Evolutionary conservation across 1,139 yeast genomes (phyloP).

Genomic region (Kluyveromyces sp.): DNA sequence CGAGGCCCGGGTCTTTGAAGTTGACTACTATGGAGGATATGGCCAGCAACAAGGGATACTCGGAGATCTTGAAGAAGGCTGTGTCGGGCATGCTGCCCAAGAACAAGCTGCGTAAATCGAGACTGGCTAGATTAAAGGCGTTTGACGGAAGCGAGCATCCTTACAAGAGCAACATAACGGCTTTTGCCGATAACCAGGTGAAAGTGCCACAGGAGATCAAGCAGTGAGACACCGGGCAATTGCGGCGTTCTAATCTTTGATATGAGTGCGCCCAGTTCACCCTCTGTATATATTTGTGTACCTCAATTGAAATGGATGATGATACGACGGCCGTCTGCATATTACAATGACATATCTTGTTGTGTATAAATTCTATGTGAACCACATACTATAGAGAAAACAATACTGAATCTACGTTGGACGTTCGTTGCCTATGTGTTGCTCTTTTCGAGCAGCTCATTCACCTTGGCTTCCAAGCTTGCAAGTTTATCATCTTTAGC

Average conservation of each 20-base stretch:
- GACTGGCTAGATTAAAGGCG: constrained; percentile 78
- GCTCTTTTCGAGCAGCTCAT: constrained; percentile 29
- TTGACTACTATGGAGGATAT: constrained; percentile 76
- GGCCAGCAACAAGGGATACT: constrained; percentile 73
- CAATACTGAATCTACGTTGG: not conserved
- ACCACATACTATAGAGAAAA: not conserved
- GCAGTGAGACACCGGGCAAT: not conserved
- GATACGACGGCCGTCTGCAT: too few species aligned
- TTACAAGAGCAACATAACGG: constrained; percentile 71
- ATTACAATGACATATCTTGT: not conserved
- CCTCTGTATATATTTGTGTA: not conserved
- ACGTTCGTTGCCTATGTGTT: not conserved
- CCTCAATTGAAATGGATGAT: too few species aligned
- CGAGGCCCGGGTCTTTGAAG: constrained; percentile 84
- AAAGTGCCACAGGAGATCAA: constrained; percentile 30
- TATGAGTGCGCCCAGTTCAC: too few species aligned
- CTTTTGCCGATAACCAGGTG: constrained; percentile 77
- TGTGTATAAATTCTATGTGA: not conserved
- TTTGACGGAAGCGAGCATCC: constrained; percentile 89
- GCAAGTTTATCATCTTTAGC: constrained; percentile 58
- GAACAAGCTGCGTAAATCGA: constrained; percentile 68
- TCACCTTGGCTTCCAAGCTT: constrained; percentile 39
- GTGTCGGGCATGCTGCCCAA: constrained; percentile 96
- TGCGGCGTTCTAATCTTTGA: too few species aligned
- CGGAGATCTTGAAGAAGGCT: constrained; percentile 75